phyloP scores from a whole-genome alignment of 2,329 filamentous ascomycete species.

The Sclerotinia subarctica region DNA sequence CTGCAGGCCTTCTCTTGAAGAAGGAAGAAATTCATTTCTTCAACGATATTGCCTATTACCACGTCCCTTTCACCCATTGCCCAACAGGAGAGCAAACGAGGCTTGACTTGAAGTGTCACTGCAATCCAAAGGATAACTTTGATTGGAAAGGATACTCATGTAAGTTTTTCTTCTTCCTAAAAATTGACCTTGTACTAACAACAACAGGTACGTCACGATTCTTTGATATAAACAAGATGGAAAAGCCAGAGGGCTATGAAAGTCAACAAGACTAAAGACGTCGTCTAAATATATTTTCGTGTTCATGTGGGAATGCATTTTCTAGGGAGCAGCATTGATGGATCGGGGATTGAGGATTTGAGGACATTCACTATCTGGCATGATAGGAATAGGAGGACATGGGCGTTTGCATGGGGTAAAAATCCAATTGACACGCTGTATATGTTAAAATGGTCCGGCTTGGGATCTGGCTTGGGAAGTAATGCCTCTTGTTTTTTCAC shows the following conservation, averaged over 20 bases:
- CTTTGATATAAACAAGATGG: slow-evolving; percentile 76
- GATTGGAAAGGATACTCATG: slow-evolving; percentile 99
- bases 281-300: slow-evolving; percentile 10
- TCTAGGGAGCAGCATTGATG: slow-evolving; percentile 12
- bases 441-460: slow-evolving; percentile 10
- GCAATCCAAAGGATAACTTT: slow-evolving; percentile 95
- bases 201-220: slow-evolving; percentile 73
- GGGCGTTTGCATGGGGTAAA: slow-evolving; percentile 15
- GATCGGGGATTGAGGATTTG: slow-evolving; percentile 5
- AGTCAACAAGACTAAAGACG: slow-evolving; percentile 54
- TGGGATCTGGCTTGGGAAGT: slow-evolving; percentile 19
- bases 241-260: slow-evolving; percentile 84
- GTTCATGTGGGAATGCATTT: slow-evolving; percentile 19
- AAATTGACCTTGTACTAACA: slow-evolving; percentile 26
- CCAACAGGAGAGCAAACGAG: slow-evolving; percentile 84
- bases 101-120: slow-evolving; percentile 84
- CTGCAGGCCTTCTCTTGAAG: slow-evolving; percentile 77
- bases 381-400: slow-evolving; percentile 26
- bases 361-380: slow-evolving; percentile 26
- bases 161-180: slow-evolving; percentile 49
- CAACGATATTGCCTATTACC: slow-evolving; percentile 97
- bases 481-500: slow-evolving; percentile 15
- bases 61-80: slow-evolving; percentile 97
- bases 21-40: slow-evolving; percentile 98
- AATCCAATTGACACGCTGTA: slow-evolving; percentile 4